phyloP scores from a whole-genome alignment of 2,329 filamentous ascomycete species.

The Fusarium solani-melongenae region DNA sequence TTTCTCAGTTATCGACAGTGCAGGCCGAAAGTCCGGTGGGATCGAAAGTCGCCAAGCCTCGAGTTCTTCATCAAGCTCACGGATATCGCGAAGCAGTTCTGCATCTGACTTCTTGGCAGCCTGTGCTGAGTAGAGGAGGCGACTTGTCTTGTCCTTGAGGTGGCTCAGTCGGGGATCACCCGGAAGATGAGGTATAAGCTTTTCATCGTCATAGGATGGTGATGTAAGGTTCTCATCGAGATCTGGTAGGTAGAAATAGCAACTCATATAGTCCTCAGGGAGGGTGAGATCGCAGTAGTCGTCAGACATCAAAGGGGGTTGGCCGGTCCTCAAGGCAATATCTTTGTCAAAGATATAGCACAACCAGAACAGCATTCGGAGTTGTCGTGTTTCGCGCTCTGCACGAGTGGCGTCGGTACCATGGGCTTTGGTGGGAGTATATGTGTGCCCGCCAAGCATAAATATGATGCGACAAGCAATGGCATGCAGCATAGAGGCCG shows the following conservation, averaged over 20 bases:
- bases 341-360: slow-evolving; percentile 67
- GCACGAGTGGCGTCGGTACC: slow-evolving; percentile 20
- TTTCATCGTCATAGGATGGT: neutral
- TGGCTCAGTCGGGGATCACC: slow-evolving; percentile 61
- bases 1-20: slow-evolving; percentile 52
- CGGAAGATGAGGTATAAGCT: slow-evolving; percentile 50
- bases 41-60: slow-evolving; percentile 65
- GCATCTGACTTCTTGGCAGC: slow-evolving; percentile 63
- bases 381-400: slow-evolving; percentile 47
- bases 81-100: slow-evolving; percentile 64
- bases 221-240: neutral
- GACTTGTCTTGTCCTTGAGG: slow-evolving; percentile 63
- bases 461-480: slow-evolving; percentile 60
- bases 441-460: slow-evolving; percentile 59
- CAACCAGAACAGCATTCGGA: slow-evolving; percentile 64
- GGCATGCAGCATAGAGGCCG: slow-evolving; percentile 56
- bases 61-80: slow-evolving; percentile 66
- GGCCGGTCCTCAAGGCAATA: slow-evolving; percentile 63
- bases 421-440: slow-evolving; percentile 21
- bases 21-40: slow-evolving; percentile 57
- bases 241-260: slow-evolving; percentile 26
- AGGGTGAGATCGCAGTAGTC: slow-evolving; percentile 47
- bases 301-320: slow-evolving; percentile 61
- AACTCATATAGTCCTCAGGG: slow-evolving; percentile 40
- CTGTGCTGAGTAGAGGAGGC: slow-evolving; percentile 60